Percentiles rank a stretch among this genome's conserved stretches.
Conservation (phyloP, 2,329 filamentous ascomycete species). For the Hypocrella siamensis region DNA sequence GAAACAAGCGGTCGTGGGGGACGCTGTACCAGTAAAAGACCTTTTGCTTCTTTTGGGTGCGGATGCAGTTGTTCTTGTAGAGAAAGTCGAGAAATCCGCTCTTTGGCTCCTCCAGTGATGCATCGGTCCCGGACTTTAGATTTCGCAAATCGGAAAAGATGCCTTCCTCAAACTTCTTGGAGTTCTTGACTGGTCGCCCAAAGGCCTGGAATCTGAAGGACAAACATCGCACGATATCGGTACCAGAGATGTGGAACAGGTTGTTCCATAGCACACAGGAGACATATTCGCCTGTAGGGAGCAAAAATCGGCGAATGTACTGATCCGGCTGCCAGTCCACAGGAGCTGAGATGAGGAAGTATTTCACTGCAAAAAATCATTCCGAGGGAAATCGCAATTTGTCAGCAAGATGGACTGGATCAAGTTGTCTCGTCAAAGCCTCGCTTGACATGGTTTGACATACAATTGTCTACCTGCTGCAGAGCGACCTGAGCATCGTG, state of each 20-base stretch:
- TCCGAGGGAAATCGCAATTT: neutral
- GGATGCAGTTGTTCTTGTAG: slow-evolving; percentile 99
- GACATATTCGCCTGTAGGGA: slow-evolving; percentile 96
- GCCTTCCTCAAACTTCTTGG: slow-evolving; percentile 98
- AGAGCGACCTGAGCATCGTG: slow-evolving; percentile 94
- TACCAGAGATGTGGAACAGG: slow-evolving; percentile 97
- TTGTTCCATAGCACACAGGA: slow-evolving; percentile 99
- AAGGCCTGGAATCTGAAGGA: slow-evolving; percentile 98
- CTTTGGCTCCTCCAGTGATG: slow-evolving; percentile 95
- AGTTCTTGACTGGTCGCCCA: slow-evolving; percentile 95
- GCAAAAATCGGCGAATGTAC: slow-evolving; percentile 86
- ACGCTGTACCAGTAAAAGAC: slow-evolving; percentile 99
- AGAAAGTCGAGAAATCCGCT: slow-evolving; percentile 96
- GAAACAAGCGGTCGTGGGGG: slow-evolving; percentile 89
- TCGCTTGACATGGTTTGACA: slow-evolving; percentile 17
- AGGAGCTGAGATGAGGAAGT: slow-evolving; percentile 96
- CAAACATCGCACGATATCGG: slow-evolving; percentile 94
- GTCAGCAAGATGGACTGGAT: neutral
- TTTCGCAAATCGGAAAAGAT: slow-evolving; percentile 98
- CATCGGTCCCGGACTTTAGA: slow-evolving; percentile 94
- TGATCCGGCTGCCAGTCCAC: slow-evolving; percentile 96
- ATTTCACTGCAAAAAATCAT: slow-evolving; percentile 57
- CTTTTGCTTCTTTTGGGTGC: slow-evolving; percentile 99
- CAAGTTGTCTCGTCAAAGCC: neutral
- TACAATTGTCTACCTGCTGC: slow-evolving; percentile 96